Evolutionary conservation across 306 rosid genomes (phyloP).

Genomic region (Inga laurina): DNA sequence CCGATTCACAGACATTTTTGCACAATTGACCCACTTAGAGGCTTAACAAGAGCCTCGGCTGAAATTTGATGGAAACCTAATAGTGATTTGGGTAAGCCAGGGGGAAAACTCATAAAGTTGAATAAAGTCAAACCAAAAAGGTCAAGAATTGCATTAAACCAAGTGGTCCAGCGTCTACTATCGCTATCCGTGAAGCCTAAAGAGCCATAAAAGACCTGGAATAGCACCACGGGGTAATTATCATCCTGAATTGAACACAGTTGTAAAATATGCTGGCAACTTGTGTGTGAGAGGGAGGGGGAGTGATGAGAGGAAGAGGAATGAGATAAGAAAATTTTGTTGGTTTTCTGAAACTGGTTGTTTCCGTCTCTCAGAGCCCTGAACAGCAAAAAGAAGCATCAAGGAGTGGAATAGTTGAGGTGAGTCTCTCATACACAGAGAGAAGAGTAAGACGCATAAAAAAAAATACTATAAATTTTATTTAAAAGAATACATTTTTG

Average conservation of each 20-base stretch:
- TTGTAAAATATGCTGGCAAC: constrained; percentile 44
- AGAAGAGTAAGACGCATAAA: constrained; percentile 22
- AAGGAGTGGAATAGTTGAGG: constrained; percentile 33
- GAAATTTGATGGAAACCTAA: constrained; percentile 36
- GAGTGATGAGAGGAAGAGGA: constrained; percentile 29
- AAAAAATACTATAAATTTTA: background rate
- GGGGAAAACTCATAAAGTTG: constrained; percentile 39
- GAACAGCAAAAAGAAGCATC: constrained; percentile 54
- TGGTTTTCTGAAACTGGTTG: constrained; percentile 50
- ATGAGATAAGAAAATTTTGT: constrained; percentile 51
- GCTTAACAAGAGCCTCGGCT: constrained; percentile 38
- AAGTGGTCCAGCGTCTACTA: constrained; percentile 43
- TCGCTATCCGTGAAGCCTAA: constrained; percentile 38
- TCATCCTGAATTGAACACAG: constrained; percentile 57
- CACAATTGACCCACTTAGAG: constrained; percentile 43
- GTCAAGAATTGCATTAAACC: background rate
- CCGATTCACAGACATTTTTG: constrained; percentile 71
- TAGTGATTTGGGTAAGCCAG: constrained; percentile 28
- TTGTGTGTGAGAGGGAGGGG: constrained; percentile 17
- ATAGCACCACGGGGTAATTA: constrained; percentile 48
- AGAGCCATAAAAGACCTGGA: constrained; percentile 40
- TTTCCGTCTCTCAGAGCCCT: constrained; percentile 51
- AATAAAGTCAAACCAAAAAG: constrained; percentile 23
- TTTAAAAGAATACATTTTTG: background rate
- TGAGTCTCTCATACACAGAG: background rate